Conservation (phyloP, 805 yeast genomes). For the Kodamaea hsintzibuensis region DNA sequence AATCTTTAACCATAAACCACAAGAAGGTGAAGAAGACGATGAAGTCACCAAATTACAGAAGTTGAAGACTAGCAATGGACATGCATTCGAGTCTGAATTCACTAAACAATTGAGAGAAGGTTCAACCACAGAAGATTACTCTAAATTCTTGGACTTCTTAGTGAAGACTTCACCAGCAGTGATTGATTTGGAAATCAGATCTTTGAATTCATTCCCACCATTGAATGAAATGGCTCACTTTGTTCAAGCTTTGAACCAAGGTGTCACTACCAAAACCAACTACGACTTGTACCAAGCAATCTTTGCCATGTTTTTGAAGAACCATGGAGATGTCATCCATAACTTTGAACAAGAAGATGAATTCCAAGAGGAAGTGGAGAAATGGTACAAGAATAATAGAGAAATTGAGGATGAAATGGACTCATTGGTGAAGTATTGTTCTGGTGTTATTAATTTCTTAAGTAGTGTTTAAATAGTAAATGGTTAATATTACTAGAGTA, state of each 20-base stretch:
- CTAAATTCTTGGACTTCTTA: constrained; percentile 55
- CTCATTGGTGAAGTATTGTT: constrained; percentile 70
- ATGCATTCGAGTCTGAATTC: constrained; percentile 71
- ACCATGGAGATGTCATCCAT: constrained; percentile 79
- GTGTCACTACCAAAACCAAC: constrained; percentile 55
- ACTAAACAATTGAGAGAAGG: constrained; percentile 64
- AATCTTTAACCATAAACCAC: constrained; percentile 6
- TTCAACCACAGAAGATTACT: constrained; percentile 38
- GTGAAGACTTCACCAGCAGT: constrained; percentile 69
- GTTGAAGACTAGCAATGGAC: constrained; percentile 32
- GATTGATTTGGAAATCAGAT: constrained; percentile 84
- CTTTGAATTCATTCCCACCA: constrained; percentile 68
- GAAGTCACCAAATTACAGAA: constrained; percentile 28
- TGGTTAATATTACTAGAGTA: neutral
- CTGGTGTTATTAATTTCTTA: constrained; percentile 72
- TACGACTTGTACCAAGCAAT: constrained; percentile 83
- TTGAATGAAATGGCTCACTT: constrained; percentile 65
- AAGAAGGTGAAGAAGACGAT: constrained; percentile 13
- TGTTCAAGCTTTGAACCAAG: constrained; percentile 64
- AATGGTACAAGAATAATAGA: constrained; percentile 49
- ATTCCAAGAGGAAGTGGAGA: constrained; percentile 47
- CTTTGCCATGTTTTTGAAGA: constrained; percentile 68
- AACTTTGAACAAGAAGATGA: constrained; percentile 32
- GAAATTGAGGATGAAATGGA: constrained; percentile 54
- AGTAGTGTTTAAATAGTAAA: constrained; percentile 32